Percentiles rank a stretch among this genome's conserved stretches.
Conservation (phyloP, 768 basidiomycete genomes). For the Mycena polygramma region DNA sequence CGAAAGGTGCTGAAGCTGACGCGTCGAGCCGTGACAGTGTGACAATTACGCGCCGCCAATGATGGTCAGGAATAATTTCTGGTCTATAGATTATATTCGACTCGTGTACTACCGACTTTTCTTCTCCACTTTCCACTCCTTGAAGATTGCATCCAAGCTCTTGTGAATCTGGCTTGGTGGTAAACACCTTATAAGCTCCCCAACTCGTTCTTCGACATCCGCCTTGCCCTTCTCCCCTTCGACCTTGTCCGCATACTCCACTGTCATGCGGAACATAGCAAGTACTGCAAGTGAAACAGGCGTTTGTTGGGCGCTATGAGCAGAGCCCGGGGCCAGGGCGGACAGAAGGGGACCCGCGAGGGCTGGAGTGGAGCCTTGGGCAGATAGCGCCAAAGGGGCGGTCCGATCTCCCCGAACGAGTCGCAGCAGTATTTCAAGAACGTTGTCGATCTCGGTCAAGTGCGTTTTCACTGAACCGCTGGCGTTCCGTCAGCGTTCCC, state of each 20-base stretch:
- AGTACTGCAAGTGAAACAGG: conserved; percentile 94
- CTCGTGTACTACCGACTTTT: conserved; percentile 66
- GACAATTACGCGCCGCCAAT: conserved; percentile 22
- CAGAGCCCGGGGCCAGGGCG: conserved; percentile 79
- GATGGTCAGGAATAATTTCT: neutral
- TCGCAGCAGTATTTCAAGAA: conserved; percentile 93
- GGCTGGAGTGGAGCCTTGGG: conserved; percentile 69
- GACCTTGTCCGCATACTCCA: conserved; percentile 85
- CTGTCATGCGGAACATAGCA: conserved; percentile 87
- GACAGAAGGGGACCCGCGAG: conserved; percentile 78
- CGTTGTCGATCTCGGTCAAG: conserved; percentile 87
- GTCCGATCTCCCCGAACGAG: conserved; percentile 92
- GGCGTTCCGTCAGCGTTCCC: conserved; percentile 80
- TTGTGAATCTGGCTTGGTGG: conserved; percentile 91
- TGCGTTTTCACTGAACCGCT: conserved; percentile 92
- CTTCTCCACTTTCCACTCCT: conserved; percentile 90
- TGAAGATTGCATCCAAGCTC: conserved; percentile 94
- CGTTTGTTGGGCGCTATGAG: conserved; percentile 91
- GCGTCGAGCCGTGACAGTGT: conserved; percentile 23
- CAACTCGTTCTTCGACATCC: conserved; percentile 82
- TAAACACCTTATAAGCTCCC: conserved; percentile 91
- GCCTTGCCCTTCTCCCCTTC: conserved; percentile 73
- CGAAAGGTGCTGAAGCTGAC: conserved; percentile 23
- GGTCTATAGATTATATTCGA: conserved; percentile 18
- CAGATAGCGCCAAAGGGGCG: conserved; percentile 74